Evolutionary conservation across 176 grass and related monocot species (phyloP), one percentile per base, ranked within the genome.

Genomic region (Carex myosuroides): DNA sequence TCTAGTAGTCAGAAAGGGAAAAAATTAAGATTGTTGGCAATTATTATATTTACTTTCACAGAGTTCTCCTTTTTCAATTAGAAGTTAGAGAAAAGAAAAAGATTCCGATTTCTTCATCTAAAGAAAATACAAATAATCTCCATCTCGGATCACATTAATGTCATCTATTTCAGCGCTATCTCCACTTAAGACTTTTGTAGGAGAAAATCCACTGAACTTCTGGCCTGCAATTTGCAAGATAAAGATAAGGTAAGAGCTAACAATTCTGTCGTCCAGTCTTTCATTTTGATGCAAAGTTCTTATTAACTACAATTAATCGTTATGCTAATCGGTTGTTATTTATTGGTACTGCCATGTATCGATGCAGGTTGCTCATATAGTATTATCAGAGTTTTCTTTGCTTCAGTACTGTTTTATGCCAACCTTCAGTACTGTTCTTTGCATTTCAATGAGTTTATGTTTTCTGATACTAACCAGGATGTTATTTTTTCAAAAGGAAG

Each of bases 131-230:
- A 94, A 86, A 91, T 91, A 76, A 44, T 97, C 94, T 32, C 88
- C 94, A 82, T 97, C 92, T 89, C 81, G 80, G 68, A 97, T 94
- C 46, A 89, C 87, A 82, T 85, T 74, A 85, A 97, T 92, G 73
- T 94, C 90, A 83, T 97, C 92, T 64, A 97, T 94, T 88, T 97
- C 94, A 64, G 92, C 85, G 74, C 86, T 86, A 39, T 92, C 92
- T 87, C 86, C 76, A 81, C 84, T 97, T 60, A 92, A 54, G 20
- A 97, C 33, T 79, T 86, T 94, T 13, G 39, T 91, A 29, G 88
- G 92, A 79, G 30, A 77, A 81, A 82, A 85, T 42, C 89, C 72
- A 10, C 14, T 5, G 62, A 97, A 92, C 77, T 97, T 91, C 71
- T 97, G 79, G 32, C 88, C 94, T 97, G 81, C 75, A 86, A 77